Evolutionary conservation across 2,329 filamentous ascomycete species (phyloP), one percentile per base, ranked within the genome.

Genomic region (Trichoderma oligosporum): DNA sequence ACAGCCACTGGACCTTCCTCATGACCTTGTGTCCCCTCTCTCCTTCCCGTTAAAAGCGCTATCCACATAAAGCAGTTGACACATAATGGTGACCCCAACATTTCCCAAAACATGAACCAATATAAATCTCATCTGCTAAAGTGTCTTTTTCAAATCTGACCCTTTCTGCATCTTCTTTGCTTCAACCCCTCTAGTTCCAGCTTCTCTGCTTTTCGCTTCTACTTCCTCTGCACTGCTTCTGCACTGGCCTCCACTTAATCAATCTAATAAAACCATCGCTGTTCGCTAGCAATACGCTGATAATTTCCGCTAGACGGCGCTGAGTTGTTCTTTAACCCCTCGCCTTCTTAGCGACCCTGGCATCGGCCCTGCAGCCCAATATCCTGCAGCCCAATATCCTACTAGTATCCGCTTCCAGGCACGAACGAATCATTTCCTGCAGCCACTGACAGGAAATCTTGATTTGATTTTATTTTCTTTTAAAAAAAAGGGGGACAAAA

Each of bases 301-400:
- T 58, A 58, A 31, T 58, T 54, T 35, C 56, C 48, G 47, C 56
- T 44, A 53, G 56, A 52, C 48, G n/a, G 54, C 54, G 49, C 56
- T 54, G 56, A 24, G 48, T 27, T 58, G 48, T 58, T n/a, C 41
- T 58, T 24, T 45, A 39, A 33, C 46, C 55, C 55, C 41, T 49
- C 55, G 46, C 33, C 33, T 31, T 29, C 22, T 29, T 33, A 29
- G 46, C 55, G 47, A 35, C 56, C 56, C 46, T 31, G 41, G 29
- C 52, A 41, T 22, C 41, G 8, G 31, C 38, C 41, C 52, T 44
- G 56, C 56, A 47, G 56, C 56, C 56, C 56, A 58, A 58, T 49
- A 35, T 53, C 16, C 49, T 45, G 47, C 47, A 54, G 49, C 27
- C 44, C 49, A 39, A n/a, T n/a, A n/a, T n/a, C n/a, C 27, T 39